These are phyloP conservation scores for Bacidia gigantensis DNA, from an alignment of 495 filamentous ascomycete species.

Conservation along the genomic window DNA sequence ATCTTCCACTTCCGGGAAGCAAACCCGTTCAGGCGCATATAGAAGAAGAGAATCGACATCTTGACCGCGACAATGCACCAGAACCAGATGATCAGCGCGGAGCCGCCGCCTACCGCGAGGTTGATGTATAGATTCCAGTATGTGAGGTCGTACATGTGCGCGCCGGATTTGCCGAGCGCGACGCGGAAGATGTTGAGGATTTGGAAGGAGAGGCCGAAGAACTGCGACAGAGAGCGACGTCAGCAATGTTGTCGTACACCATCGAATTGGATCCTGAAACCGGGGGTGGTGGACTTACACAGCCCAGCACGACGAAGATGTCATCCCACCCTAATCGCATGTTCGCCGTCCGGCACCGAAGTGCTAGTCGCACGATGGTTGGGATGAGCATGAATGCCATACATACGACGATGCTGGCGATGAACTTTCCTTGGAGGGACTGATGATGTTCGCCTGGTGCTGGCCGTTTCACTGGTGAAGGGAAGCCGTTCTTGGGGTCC, in stretches of 20 bases:
- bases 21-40: slow-evolving; percentile 14
- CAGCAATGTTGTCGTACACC: too few species aligned
- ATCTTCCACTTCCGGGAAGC: slow-evolving; percentile 12
- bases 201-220: too few species aligned
- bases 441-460: background rate
- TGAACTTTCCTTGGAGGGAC: background rate
- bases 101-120: too few species aligned
- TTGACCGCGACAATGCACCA: slow-evolving; percentile 17
- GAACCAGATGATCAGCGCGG: too few species aligned
- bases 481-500: slow-evolving; percentile 8
- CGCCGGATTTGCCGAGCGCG: slow-evolving; percentile 6
- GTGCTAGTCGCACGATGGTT: background rate
- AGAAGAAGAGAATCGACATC: slow-evolving; percentile 18
- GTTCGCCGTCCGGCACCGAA: background rate
- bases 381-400: background rate
- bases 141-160: slow-evolving; percentile 12
- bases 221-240: background rate
- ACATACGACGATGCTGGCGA: background rate
- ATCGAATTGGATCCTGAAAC: too few species aligned
- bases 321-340: slow-evolving; percentile 1
- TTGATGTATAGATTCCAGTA: slow-evolving; percentile 4
- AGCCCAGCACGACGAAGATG: background rate
- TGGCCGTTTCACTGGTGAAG: background rate
- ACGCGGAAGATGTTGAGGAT: background rate
- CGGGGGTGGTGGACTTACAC: background rate